Evolutionary conservation across 257 asterid species (phyloP), one percentile per base, ranked within the genome.

Genomic region (Nicotiana otophora): DNA sequence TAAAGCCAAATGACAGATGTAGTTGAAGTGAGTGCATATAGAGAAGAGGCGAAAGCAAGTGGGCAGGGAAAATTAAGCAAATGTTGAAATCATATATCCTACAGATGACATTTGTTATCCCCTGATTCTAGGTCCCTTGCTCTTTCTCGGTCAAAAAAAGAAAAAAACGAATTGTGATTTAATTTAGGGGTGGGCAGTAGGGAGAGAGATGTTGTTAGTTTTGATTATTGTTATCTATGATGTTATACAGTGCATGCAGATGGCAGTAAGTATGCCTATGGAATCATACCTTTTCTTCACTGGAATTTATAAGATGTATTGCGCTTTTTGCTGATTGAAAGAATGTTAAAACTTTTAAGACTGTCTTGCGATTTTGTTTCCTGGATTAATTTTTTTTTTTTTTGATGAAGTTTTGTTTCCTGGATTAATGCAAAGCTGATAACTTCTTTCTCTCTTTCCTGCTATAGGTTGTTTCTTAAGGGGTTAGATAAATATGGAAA

Each of bases 371-470:
- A 36, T 15, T 46, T 39, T 48, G 58, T 64, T 54, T 20, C 19
- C 53, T 33, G 30, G 53, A 51, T 64, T 42, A 46, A 20, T 42
- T 23, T 23, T 23, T 23, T 23, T 23, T 23, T 23, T 23, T 23
- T 23, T 23, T 23, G 26, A 23, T 23, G 26, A 23, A 23, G 26
- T 23, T 23, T 23, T 23, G 26, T 23, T 23, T 23, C 19, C 53
- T 33, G 30, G 53, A 51, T 64, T 42, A 46, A 20, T 42, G 30
- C 64, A 60, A 48, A 84, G 54, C 42, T 65, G 19, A 16, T 5
- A n/a, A 39, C 42, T 75, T 75, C 34, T 75, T 26, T 46, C 63
- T 61, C 46, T 76, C 85, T 77, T 46, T 75, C 80, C 46, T 51
- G 46, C 42, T 75, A 64, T 16, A 64, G 83, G 75, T 33, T 14